Evolutionary conservation across 345 rosid genomes (phyloP), one percentile per base, ranked within the genome.

Genomic region (Gossypium anomalum): DNA sequence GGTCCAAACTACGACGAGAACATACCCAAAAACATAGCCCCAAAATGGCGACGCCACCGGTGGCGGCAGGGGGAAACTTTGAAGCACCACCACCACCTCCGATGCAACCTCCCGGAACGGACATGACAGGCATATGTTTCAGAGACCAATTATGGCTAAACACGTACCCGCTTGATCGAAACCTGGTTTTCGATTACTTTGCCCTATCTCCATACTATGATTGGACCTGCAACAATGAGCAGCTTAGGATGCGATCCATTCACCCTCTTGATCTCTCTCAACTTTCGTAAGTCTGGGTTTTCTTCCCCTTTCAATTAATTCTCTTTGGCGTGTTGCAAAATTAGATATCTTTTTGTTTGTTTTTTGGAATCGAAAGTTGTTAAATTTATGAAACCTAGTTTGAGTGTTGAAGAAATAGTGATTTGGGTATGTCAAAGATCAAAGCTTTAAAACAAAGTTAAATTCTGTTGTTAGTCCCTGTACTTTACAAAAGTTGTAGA

Each of bases 61-160:
- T 76, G n/a, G 62, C 70, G 23, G 80, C 83, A 14, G 56, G 75
- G 15, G 82, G 82, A 2, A 77, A 75, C 78, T 82, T 84, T 74
- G 91, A 86, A 69, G 89, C 85, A 9, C 80, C 80, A 70, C 80
- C 67, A 15, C 85, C 83, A 66, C 80, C 74, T 75, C 80, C 84
- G 63, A 80, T 84, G 62, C 88, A 83, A 47, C 91, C 90, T 1
- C 93, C 97, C 53, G 95, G 92, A 0, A 94, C 95, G 7, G 98
- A 94, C 79, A 94, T 94, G 98, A 94, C 98, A 3, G 93, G 98
- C 23, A 92, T 92, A 22, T 89, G 94, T 85, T 94, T 91, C 88
- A 87, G 96, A 27, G 98, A 92, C 85, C 98, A 92, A 78, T 85
- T 94, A 67, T 94, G 98, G 97, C 86, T 94, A 71, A 94, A 92